These are phyloP conservation scores for Eimeria maxima DNA, from an alignment of 169 alveolate species.

Conservation along the genomic window DNA sequence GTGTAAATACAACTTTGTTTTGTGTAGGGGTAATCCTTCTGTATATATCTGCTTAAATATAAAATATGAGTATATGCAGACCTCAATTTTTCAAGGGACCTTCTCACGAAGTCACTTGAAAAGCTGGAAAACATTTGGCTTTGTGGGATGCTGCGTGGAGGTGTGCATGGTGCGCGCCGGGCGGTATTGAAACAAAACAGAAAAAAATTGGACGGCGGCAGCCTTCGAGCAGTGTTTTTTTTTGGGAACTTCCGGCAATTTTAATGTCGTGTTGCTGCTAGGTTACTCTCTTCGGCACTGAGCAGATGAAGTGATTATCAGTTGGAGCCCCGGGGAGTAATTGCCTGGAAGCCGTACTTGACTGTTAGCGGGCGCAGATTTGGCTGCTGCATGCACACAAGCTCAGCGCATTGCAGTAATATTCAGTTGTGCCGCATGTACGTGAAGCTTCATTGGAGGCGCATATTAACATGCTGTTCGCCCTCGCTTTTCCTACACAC, in stretches of 20 bases:
- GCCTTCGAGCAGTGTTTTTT: neutral
- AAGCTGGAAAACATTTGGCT: neutral
- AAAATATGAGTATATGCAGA: neutral
- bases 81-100: neutral
- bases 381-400: conserved; percentile 1
- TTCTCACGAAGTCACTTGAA: neutral
- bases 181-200: neutral
- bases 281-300: neutral
- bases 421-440: too few species aligned
- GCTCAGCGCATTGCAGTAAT: neutral
- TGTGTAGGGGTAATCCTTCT: neutral
- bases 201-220: neutral
- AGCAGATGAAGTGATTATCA: neutral
- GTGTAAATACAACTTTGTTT: neutral
- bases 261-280: neutral
- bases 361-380: conserved; percentile 61
- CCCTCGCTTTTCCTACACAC: neutral
- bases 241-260: neutral
- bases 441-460: neutral
- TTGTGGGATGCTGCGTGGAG: neutral
- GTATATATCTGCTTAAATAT: neutral
- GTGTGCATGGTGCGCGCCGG: neutral
- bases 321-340: conserved; percentile 34
- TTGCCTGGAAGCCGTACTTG: conserved; percentile 79
- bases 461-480: neutral